A percentile compares a stretch with the other conserved stretches of the same genome.
Evolutionary conservation across 2,329 filamentous ascomycete species (phyloP).

Genomic region (Penicillium sp.): DNA sequence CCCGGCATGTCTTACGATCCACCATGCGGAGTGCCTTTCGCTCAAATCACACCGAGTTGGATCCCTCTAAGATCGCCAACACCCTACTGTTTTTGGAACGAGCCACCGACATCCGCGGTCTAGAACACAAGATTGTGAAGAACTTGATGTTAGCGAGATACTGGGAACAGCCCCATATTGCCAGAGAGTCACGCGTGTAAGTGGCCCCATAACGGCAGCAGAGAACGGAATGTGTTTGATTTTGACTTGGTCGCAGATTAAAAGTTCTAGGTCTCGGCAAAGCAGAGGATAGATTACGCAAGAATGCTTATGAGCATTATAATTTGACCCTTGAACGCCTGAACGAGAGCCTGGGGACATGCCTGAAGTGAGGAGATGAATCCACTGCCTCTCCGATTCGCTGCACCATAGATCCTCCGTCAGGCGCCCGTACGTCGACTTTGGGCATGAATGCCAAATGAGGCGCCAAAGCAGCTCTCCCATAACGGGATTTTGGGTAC

Average conservation of each 20-base stretch:
- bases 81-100: slow-evolving; percentile 48
- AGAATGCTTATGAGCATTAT: slow-evolving; percentile 42
- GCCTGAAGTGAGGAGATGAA: slow-evolving; percentile 33
- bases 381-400: slow-evolving; percentile 14
- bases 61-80: slow-evolving; percentile 43
- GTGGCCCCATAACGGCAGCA: slow-evolving; percentile 12
- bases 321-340: slow-evolving; percentile 47
- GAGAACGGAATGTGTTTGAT: slow-evolving; percentile 5
- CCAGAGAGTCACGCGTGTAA: slow-evolving; percentile 34
- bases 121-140: slow-evolving; percentile 50
- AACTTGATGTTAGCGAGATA: slow-evolving; percentile 46
- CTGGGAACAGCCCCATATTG: slow-evolving; percentile 39
- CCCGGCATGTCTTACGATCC: slow-evolving; percentile 54
- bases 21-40: slow-evolving; percentile 46
- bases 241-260: slow-evolving; percentile 30
- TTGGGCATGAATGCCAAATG: slow-evolving; percentile 21
- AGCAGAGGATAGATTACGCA: slow-evolving; percentile 31
- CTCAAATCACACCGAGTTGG: slow-evolving; percentile 37
- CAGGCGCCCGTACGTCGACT: slow-evolving; percentile 20
- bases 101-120: slow-evolving; percentile 39
- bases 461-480: slow-evolving; percentile 13
- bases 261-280: slow-evolving; percentile 29
- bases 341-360: slow-evolving; percentile 50
- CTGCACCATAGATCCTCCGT: slow-evolving; percentile 13
- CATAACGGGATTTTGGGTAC: slow-evolving; percentile 1